Evolutionary conservation across 2,329 filamentous ascomycete genomes (phyloP).

Genomic region (Tolypocladium pustulatum): DNA sequence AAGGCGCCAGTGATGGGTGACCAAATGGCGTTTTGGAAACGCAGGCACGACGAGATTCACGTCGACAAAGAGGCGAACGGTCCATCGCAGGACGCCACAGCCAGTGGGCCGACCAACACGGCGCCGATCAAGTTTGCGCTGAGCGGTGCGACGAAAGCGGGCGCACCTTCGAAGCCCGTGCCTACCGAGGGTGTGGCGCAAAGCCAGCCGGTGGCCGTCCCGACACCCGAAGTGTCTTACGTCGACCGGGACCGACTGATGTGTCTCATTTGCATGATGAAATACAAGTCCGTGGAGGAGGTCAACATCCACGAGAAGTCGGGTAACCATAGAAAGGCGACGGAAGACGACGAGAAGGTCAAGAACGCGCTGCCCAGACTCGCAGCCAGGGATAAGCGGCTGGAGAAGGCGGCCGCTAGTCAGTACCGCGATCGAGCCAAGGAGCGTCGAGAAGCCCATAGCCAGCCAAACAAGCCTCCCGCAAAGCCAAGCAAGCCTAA

Average conservation of each 20-base stretch:
- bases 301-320: conserved; percentile 31
- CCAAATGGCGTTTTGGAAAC: conserved; percentile 34
- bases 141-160: conserved; percentile 11
- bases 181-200: conserved; percentile 5
- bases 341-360: conserved; percentile 28
- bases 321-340: conserved; percentile 29
- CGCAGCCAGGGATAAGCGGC: conserved; percentile 26
- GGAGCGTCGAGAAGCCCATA: conserved; percentile 53
- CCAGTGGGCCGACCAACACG: background rate
- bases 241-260: conserved; percentile 42
- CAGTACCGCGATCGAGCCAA: conserved; percentile 58
- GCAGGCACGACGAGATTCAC: conserved; percentile 30
- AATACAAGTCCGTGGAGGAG: conserved; percentile 32
- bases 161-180: conserved; percentile 3
- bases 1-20: conserved; percentile 29
- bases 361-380: conserved; percentile 36
- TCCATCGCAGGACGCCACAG: background rate
- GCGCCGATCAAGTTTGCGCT: conserved; percentile 22
- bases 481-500: conserved; percentile 25
- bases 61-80: conserved; percentile 6
- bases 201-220: background rate
- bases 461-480: conserved; percentile 45
- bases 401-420: conserved; percentile 18
- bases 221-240: conserved; percentile 32
- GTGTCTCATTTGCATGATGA: conserved; percentile 35